A percentile compares a stretch with the other conserved stretches of the same genome.
Evolutionary conservation across 352 stramenopile genomes (phyloP).

Genomic region (Thraustochytrium sp.): DNA sequence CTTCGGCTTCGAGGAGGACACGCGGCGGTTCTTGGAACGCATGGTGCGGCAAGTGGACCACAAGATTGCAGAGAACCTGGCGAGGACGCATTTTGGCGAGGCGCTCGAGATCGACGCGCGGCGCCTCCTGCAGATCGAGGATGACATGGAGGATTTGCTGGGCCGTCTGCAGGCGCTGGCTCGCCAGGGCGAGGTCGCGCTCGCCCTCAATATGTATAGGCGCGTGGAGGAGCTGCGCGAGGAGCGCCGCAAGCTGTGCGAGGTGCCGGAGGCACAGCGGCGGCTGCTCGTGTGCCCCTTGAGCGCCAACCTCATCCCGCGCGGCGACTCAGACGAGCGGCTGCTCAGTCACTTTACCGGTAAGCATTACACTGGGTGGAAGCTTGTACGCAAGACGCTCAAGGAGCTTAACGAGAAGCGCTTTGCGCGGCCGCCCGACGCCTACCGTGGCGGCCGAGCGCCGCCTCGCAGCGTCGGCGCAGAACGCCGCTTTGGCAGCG

Average conservation of each 20-base stretch:
- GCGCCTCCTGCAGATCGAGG: constrained; percentile 15
- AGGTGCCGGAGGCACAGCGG: background rate
- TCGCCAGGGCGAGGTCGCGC: background rate
- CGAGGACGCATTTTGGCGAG: background rate
- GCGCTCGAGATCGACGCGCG: background rate
- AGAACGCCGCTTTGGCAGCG: background rate
- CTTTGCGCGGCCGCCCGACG: background rate
- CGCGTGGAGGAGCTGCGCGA: background rate
- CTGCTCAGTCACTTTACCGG: constrained; percentile 4
- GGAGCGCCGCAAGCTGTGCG: background rate
- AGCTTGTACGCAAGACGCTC: constrained; percentile 17
- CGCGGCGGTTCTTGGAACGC: background rate
- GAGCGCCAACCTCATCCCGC: constrained; percentile 15
- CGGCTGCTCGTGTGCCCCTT: constrained; percentile 12
- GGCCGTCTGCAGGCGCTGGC: background rate
- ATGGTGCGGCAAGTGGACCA: background rate
- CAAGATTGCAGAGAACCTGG: background rate
- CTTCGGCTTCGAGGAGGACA: constrained; percentile 42
- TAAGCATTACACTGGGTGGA: constrained; percentile 45
- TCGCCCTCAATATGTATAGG: constrained; percentile 12
- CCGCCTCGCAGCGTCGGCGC: no score
- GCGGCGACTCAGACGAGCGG: constrained; percentile 23
- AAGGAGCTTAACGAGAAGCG: constrained; percentile 5
- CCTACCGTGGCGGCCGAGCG: background rate
- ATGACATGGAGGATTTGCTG: background rate